phyloP scores from a whole-genome alignment of 768 basidiomycete genomes.

The Russula sp. region DNA sequence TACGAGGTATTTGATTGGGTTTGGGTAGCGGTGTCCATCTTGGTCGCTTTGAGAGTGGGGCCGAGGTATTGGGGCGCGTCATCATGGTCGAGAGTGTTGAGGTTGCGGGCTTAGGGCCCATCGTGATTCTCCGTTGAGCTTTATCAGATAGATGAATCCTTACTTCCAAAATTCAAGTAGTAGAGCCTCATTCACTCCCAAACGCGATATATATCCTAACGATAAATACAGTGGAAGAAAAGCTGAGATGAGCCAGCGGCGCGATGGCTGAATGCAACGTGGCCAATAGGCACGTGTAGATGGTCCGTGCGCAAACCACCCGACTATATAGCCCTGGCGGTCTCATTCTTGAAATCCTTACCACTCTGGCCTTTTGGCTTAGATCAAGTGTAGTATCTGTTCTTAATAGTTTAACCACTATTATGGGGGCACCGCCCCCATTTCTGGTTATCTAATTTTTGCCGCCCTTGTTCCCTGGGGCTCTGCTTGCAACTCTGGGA shows the following conservation, averaged over 20 bases:
- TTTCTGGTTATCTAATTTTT: constrained; percentile 34
- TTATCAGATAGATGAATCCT: not conserved
- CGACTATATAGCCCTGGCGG: constrained; percentile 35
- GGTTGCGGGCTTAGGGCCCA: not conserved
- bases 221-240: no score
- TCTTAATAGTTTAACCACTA: constrained; percentile 72
- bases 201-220: constrained; percentile 60
- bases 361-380: constrained; percentile 95
- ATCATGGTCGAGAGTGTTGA: not conserved
- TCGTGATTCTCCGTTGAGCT: not conserved
- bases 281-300: no score
- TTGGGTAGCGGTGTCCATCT: constrained; percentile 41
- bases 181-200: not conserved
- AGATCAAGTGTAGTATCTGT: constrained; percentile 98
- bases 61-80: constrained; percentile 25
- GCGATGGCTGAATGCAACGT: no score
- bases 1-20: constrained; percentile 63
- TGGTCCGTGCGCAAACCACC: no score
- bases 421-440: constrained; percentile 33
- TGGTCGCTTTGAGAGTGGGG: constrained; percentile 44
- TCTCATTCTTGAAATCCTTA: constrained; percentile 33
- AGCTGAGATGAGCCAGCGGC: no score
- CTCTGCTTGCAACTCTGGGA: constrained; percentile 23
- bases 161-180: no score
- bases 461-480: constrained; percentile 27